Base-by-base conservation (phyloP, 441 rosid species). In the Syzygium malaccense region DNA sequence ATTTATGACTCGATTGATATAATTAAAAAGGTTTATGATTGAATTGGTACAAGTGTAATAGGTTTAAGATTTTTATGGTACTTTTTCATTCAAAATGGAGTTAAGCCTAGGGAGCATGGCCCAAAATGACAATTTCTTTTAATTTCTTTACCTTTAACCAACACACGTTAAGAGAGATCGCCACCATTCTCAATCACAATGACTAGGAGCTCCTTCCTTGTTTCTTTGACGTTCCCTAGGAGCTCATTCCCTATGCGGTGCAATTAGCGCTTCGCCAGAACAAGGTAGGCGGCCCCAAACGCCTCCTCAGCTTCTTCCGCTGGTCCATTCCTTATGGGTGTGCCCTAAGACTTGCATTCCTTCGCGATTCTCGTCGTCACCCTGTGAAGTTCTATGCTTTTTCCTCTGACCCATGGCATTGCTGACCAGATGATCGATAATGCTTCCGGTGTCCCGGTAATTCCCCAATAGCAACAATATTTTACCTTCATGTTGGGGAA, bases 251-350 rank as follows among this genome's bases (percentile, higher is more conserved):
- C 23, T 95, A 95, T 53, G 91, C 93, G 14, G 94, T 95, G 88
- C 94, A 92, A 71, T 94, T 94, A 8, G 93, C 94, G 89, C 71
- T 97, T 85, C 92, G 89, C 85, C 88, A 92, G 37, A 93, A 88
- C 88, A 90, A 87, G 86, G 94, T 90, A 64, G 88, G 55, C 51
- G 95, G 95, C 86, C 98, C 97, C 4, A 84, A 49, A n/a, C 95
- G 88, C 89, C 95, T 97, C 15, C 79, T 94, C 37, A 87, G 90
- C 86, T 96, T 97, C 94, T 95, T 96, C 89, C 88, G 90, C 51
- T 94, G 93, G 97, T 92, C 92, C 86, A 89, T 68, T 89, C 91
- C 60, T 88, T 51, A 62, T 91, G 86, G 91, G 92, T 6, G 75
- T 86, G 48, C 92, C 93, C 85, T 95, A 89, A 66, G 93, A 92